A percentile compares a stretch with the other conserved stretches of the same genome.
Conservation (phyloP, 345 rosid species). For the Turnera subulata region DNA sequence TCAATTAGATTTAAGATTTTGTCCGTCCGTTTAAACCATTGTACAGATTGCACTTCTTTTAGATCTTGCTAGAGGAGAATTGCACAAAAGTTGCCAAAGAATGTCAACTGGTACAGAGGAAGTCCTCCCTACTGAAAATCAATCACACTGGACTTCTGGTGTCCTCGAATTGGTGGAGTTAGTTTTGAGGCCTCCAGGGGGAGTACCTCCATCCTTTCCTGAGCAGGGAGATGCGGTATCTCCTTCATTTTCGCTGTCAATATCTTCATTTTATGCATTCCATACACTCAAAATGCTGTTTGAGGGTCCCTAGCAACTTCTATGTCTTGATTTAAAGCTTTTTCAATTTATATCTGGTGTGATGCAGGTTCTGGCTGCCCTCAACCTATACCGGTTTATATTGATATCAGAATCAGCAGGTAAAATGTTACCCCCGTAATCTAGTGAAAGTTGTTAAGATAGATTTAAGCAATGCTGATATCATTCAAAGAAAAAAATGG, state of each 20-base stretch:
- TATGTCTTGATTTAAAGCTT: neutral
- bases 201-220: constrained; percentile 84
- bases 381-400: constrained; percentile 75
- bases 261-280: neutral
- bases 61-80: constrained; percentile 59
- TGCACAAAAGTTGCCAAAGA: constrained; percentile 33
- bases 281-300: no score
- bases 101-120: constrained; percentile 13
- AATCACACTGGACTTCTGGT: constrained; percentile 39
- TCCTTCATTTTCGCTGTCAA: constrained; percentile 1
- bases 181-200: constrained; percentile 66
- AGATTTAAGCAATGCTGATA: no score
- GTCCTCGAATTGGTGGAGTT: constrained; percentile 67
- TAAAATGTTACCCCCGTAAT: constrained; percentile 12
- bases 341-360: neutral
- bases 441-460: neutral
- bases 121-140: constrained; percentile 19
- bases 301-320: neutral
- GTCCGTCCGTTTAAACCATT: no score
- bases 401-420: constrained; percentile 62
- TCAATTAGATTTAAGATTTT: constrained; percentile 5
- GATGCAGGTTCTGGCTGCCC: constrained; percentile 74
- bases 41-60: constrained; percentile 73
- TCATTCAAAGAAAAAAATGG: no score
- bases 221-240: constrained; percentile 72